Evolutionary conservation across 2,329 filamentous ascomycete species (phyloP), one percentile per base, ranked within the genome.

Genomic region (Biscogniauxia mediterranea): DNA sequence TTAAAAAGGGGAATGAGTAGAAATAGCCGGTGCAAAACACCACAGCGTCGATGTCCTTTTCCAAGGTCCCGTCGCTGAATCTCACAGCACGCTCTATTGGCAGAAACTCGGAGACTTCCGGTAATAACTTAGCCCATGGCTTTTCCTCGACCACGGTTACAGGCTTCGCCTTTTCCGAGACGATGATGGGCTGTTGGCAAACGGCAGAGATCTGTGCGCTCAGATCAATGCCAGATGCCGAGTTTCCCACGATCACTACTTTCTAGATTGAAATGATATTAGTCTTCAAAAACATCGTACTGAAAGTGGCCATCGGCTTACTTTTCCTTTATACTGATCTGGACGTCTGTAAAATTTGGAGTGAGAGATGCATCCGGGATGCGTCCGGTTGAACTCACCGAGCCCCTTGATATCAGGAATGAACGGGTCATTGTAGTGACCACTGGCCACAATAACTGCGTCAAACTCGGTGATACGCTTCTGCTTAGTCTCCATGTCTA

Each of bases 11-110:
- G 23, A 85, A 85, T 0, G 85, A 85, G 74, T 90, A 91, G 63
- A 89, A 81, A 70, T 91, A 92, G 1, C 89, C 89, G 0, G 89
- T 91, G 68, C 87, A 89, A 71, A 90, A 91, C 3, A 91, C 72
- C 3, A 91, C 75, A 0, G 82, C 79, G 66, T 91, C 88, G 38
- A 91, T 76, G 2, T 76, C 73, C 1, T 56, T n/a, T 67, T 87
- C 86, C 5, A 84, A 69, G 0, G 75, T 77, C 0, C 87, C 87
- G 68, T 90, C 80, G 54, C 79, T 77, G 61, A 91, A 89, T n/a
- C 79, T 75, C 0, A 92, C 59, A 80, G 73, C n/a, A 77, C 78
- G 23, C 77, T 81, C 63, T 79, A 78, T 68, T 0, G 74, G 69
- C 32, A 55, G 5, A 20, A 55, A 55, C 15, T 55, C 54, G 28